Conservation (phyloP, 2,329 filamentous ascomycete species). For the Pezicula carpinea region DNA sequence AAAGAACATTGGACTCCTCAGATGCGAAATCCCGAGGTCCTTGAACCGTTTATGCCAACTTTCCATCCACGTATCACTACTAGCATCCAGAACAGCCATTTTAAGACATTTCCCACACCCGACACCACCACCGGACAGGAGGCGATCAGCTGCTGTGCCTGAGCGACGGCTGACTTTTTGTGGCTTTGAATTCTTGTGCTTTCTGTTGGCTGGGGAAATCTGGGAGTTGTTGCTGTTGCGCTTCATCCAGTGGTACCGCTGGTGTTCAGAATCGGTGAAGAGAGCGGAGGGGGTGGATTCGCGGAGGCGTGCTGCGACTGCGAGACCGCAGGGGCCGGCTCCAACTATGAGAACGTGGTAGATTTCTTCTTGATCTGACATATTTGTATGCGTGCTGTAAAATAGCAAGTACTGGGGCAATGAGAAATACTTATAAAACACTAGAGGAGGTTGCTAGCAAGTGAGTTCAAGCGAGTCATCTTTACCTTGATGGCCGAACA, state of each 20-base stretch:
- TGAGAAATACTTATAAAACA: neutral
- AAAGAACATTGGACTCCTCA: conserved; percentile 80
- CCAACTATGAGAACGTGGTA: conserved; percentile 62
- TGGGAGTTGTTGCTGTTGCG: conserved; percentile 54
- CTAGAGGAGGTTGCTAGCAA: too few species aligned
- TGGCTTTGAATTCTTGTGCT: conserved; percentile 6
- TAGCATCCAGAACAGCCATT: conserved; percentile 64
- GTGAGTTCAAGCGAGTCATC: too few species aligned
- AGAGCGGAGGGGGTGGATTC: conserved; percentile 72
- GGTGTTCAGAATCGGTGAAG: conserved; percentile 80
- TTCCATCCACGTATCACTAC: conserved; percentile 60
- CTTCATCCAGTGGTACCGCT: conserved; percentile 68
- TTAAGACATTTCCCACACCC: conserved; percentile 9
- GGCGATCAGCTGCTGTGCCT: conserved; percentile 31
- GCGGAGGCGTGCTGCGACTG: conserved; percentile 65
- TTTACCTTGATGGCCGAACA: too few species aligned
- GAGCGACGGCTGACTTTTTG: conserved; percentile 27
- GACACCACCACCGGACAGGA: conserved; percentile 14
- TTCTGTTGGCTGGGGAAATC: conserved; percentile 24
- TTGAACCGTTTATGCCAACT: conserved; percentile 68
- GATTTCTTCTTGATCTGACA: conserved; percentile 21
- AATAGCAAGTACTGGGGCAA: neutral
- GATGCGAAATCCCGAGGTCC: conserved; percentile 63
- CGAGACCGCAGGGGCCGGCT: conserved; percentile 70
- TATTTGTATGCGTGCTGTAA: neutral